Evolutionary conservation across 1,284 basidiomycete genomes (phyloP), one percentile per base, ranked within the genome.

Genomic region (Sporisorium exsertum): DNA sequence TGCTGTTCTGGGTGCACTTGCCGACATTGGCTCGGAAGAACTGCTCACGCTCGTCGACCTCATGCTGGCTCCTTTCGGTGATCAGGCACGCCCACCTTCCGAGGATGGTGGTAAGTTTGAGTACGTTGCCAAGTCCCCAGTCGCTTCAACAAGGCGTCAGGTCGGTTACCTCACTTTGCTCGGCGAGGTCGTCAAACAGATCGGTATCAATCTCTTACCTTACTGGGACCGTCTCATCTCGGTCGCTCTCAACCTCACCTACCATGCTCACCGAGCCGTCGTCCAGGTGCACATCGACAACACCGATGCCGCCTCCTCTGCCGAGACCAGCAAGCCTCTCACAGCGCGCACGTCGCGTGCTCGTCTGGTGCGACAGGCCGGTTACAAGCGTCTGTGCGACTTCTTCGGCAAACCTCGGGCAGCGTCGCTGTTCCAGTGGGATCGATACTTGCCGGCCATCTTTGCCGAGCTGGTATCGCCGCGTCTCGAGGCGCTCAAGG

Each of bases 321-420:
- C 32, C 0, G 40, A 60, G 12, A 32, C 43, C 1, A 46, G 26
- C 47, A 65, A 68, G 45, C 66, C 62, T 7, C 51, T 77, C 22
- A 65, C 69, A 0, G 65, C 65, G 5, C 62, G 69, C 24, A 78
- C 67, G 13, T 70, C 72, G 22, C 69, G 62, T 18, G 47, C 64
- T 15, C 77, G 76, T 45, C 88, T 89, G 16, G 89, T 96, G 40
- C 90, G 95, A 9, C 93, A 94, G 69, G 88, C 92, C 0, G 94
- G 94, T 7, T 86, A 98, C 64, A 94, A 94, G 85, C 91, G 95
- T 15, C 87, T 98, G 42, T 90, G 91, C 1, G 93, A 96, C 81
- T 96, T 98, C 87, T 94, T 96, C 89, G 89, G 90, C 29, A 79
- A 79, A 42, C 74, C 83, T 1, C 58, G 72, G 42, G 68, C 69